These are phyloP conservation scores for Phytophthora europaea DNA, from an alignment of 352 stramenopile genomes.

Conservation along the genomic window DNA sequence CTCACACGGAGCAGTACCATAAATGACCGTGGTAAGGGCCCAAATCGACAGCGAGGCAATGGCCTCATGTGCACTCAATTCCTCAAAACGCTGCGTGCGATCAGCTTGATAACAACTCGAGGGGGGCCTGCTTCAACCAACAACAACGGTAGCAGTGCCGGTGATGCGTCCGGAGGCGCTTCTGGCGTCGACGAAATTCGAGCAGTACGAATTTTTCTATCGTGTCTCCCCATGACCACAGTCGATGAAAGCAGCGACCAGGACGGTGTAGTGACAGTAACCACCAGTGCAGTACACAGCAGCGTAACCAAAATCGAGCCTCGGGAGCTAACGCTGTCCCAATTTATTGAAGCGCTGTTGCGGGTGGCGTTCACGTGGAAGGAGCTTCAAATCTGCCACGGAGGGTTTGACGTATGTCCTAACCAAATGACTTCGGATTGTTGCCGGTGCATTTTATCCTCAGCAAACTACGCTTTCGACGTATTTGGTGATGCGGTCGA, in stretches of 20 bases:
- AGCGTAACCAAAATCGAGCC: slow-evolving; percentile 10
- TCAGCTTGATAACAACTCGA: slow-evolving; percentile 41
- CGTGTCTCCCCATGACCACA: slow-evolving; percentile 52
- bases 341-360: slow-evolving; percentile 67
- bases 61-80: slow-evolving; percentile 47
- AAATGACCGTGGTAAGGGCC: slow-evolving; percentile 17
- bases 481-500: slow-evolving; percentile 58
- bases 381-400: slow-evolving; percentile 61
- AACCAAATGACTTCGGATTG: slow-evolving; percentile 55
- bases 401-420: slow-evolving; percentile 63
- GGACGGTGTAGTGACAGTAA: slow-evolving; percentile 9
- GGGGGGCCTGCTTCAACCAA: not conserved
- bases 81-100: slow-evolving; percentile 34
- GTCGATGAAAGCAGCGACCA: slow-evolving; percentile 18
- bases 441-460: slow-evolving; percentile 46
- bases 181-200: slow-evolving; percentile 56
- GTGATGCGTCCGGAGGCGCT: slow-evolving; percentile 13
- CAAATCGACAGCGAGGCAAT: slow-evolving; percentile 16
- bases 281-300: not conserved
- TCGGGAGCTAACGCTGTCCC: slow-evolving; percentile 49
- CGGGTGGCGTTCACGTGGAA: slow-evolving; percentile 58
- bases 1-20: slow-evolving; percentile 16
- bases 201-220: slow-evolving; percentile 68
- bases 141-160: not conserved
- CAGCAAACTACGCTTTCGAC: slow-evolving; percentile 46